phyloP scores from a whole-genome alignment of 2,329 filamentous ascomycete species.

The Xylariaceae sp. region DNA sequence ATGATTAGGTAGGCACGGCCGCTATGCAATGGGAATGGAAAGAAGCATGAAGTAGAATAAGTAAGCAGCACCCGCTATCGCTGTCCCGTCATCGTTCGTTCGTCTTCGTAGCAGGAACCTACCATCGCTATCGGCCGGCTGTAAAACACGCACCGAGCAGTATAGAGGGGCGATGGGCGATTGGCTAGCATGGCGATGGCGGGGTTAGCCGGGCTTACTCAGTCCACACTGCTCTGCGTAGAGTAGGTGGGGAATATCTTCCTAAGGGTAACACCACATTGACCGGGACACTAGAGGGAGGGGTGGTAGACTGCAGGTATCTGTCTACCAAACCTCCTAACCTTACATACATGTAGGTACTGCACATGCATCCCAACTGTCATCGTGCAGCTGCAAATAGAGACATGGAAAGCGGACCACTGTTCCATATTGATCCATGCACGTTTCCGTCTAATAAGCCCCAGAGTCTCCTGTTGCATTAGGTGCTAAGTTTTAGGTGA shows the following conservation, averaged over 20 bases:
- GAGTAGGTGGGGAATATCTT: constrained; percentile 7
- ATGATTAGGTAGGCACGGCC: constrained; percentile 4
- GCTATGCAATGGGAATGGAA: too few species aligned
- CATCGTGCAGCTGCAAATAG: constrained; percentile 1
- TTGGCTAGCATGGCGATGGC: constrained; percentile 19
- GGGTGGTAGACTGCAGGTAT: constrained; percentile 24
- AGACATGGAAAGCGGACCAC: background rate
- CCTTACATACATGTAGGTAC: background rate
- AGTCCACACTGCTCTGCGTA: constrained; percentile 24
- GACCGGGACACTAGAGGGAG: too few species aligned
- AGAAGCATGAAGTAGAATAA: too few species aligned
- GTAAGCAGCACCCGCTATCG: constrained; percentile 20
- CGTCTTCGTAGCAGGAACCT: background rate
- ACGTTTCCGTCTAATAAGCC: constrained; percentile 4
- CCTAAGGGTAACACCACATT: too few species aligned
- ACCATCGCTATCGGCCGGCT: constrained; percentile 18
- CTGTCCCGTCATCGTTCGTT: constrained; percentile 13
- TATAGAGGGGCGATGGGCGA: too few species aligned
- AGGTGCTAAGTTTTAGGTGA: background rate
- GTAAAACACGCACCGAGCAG: too few species aligned
- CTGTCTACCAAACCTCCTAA: constrained; percentile 16
- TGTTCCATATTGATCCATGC: background rate
- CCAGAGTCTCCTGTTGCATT: background rate
- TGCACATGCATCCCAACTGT: constrained; percentile 5
- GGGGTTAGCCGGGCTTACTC: constrained; percentile 39